Conservation (phyloP, 257 asterid species). For the Vinca minor region DNA sequence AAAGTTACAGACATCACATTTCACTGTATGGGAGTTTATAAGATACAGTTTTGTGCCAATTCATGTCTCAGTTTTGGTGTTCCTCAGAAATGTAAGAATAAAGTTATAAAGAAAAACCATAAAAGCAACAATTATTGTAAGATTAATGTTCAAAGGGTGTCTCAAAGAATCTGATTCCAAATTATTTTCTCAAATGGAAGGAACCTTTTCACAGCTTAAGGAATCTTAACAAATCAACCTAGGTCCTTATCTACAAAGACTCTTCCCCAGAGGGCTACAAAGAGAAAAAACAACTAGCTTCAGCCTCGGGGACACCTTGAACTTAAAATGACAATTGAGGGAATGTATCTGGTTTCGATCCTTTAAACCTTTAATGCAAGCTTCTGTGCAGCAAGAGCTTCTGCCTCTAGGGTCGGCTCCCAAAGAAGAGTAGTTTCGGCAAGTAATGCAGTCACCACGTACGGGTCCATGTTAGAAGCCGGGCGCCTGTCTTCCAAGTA, state of each 20-base stretch:
- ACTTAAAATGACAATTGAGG: no score
- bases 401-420: constrained; percentile 90
- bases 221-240: constrained; percentile 18
- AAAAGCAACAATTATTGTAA: not conserved
- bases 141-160: not conserved
- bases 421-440: constrained; percentile 88
- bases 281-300: constrained; percentile 22
- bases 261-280: constrained; percentile 19
- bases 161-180: not conserved
- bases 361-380: constrained; percentile 55
- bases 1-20: no score
- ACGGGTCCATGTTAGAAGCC: constrained; percentile 99
- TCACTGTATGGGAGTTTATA: no score
- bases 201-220: constrained; percentile 21
- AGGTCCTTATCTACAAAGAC: constrained; percentile 38
- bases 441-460: constrained; percentile 70
- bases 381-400: constrained; percentile 86
- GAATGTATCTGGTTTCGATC: constrained; percentile 8
- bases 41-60: no score
- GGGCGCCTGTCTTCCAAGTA: constrained; percentile 98
- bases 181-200: constrained; percentile 16
- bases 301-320: constrained; percentile 17
- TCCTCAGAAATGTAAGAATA: not conserved
- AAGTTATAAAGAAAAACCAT: not conserved
- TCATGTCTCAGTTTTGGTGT: no score